Percentiles rank a stretch among this genome's conserved stretches.
phyloP scores from a whole-genome alignment of 148 eudicot species.

The Talinum fruticosum region DNA sequence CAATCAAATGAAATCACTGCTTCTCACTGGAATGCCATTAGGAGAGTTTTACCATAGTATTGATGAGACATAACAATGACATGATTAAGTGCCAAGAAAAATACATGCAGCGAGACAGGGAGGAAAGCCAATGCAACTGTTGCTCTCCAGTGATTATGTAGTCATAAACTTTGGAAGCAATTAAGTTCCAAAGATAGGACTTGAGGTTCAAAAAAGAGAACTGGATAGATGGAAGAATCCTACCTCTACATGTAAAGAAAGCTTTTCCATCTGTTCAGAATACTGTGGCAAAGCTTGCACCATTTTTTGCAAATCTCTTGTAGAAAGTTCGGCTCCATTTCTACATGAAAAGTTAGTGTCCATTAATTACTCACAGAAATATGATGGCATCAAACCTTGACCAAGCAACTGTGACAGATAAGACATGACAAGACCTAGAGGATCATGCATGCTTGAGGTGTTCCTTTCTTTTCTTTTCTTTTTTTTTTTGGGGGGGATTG shows the following conservation, averaged over 20 bases:
- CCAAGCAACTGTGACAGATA: not conserved
- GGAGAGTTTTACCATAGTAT: not conserved
- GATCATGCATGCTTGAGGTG: too few relatives aligned
- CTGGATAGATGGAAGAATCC: constrained; percentile 19
- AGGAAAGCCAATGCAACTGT: not conserved
- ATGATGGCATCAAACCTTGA: not conserved
- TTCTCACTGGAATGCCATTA: not conserved
- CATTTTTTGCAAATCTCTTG: constrained; percentile 94
- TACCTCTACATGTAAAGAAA: constrained; percentile 93
- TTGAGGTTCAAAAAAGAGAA: not conserved
- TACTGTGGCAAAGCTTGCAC: constrained; percentile 97
- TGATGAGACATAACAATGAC: not conserved
- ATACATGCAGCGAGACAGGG: not conserved
- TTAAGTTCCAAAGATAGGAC: not conserved
- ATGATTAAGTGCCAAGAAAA: not conserved
- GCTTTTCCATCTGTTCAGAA: constrained; percentile 85
- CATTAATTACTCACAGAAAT: constrained; percentile 2
- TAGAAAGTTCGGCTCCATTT: constrained; percentile 83
- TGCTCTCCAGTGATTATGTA: not conserved
- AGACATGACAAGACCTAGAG: not conserved
- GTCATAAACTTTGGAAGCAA: not conserved
- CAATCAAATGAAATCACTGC: not conserved
- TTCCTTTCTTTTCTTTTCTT: not conserved
- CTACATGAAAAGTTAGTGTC: constrained; percentile 39
- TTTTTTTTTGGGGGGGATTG: not conserved